Evolutionary conservation across 192 early-diverging fungal species (phyloP).

Genomic region (Kickxella alabastrina): DNA sequence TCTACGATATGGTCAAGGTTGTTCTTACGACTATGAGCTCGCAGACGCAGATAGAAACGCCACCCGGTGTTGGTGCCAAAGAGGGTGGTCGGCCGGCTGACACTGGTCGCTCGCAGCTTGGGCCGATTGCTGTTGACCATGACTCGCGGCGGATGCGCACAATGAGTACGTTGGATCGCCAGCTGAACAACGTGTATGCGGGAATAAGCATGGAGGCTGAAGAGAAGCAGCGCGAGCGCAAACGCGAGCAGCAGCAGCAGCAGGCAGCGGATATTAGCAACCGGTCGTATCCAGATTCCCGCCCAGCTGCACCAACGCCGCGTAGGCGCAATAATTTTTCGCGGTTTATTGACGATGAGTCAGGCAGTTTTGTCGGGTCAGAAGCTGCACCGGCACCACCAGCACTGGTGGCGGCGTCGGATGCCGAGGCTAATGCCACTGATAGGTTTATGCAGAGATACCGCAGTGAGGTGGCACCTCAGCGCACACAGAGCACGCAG

Average conservation of each 20-base stretch:
- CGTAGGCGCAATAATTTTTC: constrained; percentile 16
- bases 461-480: constrained; percentile 3
- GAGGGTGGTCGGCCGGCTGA: background rate
- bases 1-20: constrained; percentile 36
- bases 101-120: too few species aligned
- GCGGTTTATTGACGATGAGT: background rate
- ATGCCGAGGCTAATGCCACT: too few species aligned
- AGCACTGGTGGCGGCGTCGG: too few species aligned
- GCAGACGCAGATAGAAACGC: constrained; percentile 7
- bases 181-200: too few species aligned
- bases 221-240: too few species aligned
- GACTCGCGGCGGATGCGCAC: too few species aligned
- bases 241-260: too few species aligned
- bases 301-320: constrained; percentile 42
- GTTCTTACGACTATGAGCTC: constrained; percentile 6
- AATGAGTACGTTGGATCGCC: too few species aligned
- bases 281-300: constrained; percentile 4
- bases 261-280: too few species aligned
- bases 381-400: background rate
- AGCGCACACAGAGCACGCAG: constrained; percentile 17
- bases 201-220: too few species aligned
- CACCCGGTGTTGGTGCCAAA: background rate
- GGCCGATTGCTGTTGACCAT: too few species aligned
- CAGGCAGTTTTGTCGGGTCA: background rate
- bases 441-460: too few species aligned